These are phyloP conservation scores for Arthrinium phaeospermum DNA, from an alignment of 2,329 filamentous ascomycete genomes.

Conservation along the genomic window DNA sequence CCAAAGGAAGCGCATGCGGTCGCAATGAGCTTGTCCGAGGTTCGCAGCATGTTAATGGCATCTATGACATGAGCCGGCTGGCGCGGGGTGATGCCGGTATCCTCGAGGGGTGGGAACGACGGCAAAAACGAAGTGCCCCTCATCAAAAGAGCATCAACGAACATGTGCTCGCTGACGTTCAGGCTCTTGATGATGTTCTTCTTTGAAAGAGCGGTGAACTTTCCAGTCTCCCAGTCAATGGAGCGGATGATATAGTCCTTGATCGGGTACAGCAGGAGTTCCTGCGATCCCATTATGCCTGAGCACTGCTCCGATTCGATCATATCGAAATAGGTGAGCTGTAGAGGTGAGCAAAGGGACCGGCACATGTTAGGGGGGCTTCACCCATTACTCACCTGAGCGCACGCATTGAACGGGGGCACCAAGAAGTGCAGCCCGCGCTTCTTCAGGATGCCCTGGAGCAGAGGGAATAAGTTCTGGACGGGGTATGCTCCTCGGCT, in stretches of 20 bases:
- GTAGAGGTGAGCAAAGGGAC: conserved; percentile 32
- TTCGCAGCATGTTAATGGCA: conserved; percentile 78
- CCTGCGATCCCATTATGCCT: conserved; percentile 82
- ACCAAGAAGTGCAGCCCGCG: conserved; percentile 78
- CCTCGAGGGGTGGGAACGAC: conserved; percentile 78
- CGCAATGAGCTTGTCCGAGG: conserved; percentile 72
- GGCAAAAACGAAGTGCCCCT: conserved; percentile 80
- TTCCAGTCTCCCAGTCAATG: conserved; percentile 72
- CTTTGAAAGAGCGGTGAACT: conserved; percentile 68
- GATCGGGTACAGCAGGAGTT: conserved; percentile 85
- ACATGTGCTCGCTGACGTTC: conserved; percentile 70
- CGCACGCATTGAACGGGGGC: conserved; percentile 85
- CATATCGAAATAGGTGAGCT: conserved; percentile 81
- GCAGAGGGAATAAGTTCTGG: conserved; percentile 75
- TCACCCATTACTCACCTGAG: conserved; percentile 66
- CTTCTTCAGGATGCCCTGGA: conserved; percentile 75
- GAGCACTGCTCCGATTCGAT: conserved; percentile 71
- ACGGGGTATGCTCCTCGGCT: conserved; percentile 74
- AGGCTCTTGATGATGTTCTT: conserved; percentile 73
- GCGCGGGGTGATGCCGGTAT: conserved; percentile 57
- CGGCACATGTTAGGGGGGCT: not conserved
- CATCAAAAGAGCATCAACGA: conserved; percentile 84
- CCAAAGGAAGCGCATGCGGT: conserved; percentile 78
- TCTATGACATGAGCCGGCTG: conserved; percentile 71
- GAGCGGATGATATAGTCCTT: conserved; percentile 72